Evolutionary conservation across 1,139 yeast species (phyloP).

Genomic region (Geotrichum aggregatum): DNA sequence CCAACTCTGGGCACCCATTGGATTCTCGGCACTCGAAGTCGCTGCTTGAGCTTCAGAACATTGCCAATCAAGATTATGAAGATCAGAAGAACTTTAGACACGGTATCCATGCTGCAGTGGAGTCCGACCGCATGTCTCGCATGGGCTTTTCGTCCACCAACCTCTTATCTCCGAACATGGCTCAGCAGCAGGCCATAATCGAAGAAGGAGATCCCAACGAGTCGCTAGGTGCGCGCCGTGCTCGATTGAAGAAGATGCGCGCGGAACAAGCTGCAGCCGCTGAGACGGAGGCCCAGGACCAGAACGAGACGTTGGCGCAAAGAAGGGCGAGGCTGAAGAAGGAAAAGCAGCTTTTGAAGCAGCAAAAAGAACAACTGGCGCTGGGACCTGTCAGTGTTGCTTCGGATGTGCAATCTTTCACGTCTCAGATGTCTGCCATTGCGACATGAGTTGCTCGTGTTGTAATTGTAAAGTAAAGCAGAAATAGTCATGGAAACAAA

Average conservation of each 20-base stretch:
- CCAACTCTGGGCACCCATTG: conserved; percentile 32
- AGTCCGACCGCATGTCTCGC: conserved; percentile 21
- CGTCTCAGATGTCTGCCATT: background rate
- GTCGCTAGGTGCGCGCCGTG: conserved; percentile 34
- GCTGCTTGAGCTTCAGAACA: conserved; percentile 35
- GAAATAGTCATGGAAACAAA: no score
- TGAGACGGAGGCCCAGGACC: conserved; percentile 24
- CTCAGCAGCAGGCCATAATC: conserved; percentile 18
- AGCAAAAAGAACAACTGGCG: background rate
- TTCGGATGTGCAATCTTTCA: background rate
- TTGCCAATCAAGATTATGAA: conserved; percentile 36
- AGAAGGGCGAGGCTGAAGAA: conserved; percentile 35
- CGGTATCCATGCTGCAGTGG: conserved; percentile 21
- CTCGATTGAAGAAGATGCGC: conserved; percentile 30
- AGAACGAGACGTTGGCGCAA: conserved; percentile 35
- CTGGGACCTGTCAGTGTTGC: background rate
- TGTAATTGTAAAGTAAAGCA: no score
- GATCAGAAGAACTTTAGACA: conserved; percentile 31
- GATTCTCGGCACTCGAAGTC: conserved; percentile 33
- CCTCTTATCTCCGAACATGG: conserved; percentile 4
- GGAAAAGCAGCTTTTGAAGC: conserved; percentile 19
- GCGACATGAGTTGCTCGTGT: background rate
- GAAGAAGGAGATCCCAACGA: conserved; percentile 25
- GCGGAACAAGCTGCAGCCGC: conserved; percentile 33
- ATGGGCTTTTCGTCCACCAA: conserved; percentile 12